Percentiles rank a stretch among this genome's conserved stretches.
Conservation (phyloP, 2,329 filamentous ascomycete genomes). For the Camptophora hylomeconis region DNA sequence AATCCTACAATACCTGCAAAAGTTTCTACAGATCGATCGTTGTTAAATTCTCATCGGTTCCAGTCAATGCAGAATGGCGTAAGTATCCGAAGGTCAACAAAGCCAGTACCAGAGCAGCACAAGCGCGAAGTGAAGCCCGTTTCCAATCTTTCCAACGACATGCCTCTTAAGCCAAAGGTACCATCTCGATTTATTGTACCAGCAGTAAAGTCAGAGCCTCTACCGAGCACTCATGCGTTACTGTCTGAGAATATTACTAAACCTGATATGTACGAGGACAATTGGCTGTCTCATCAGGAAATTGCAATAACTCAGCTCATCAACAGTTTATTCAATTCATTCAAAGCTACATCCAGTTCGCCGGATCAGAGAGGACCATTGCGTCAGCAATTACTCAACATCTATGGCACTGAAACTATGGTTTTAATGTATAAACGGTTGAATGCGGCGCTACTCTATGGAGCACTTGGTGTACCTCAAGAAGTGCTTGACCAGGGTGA, state of each 20-base stretch:
- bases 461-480: constrained; percentile 43
- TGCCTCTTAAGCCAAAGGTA: constrained; percentile 8
- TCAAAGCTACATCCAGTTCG: constrained; percentile 13
- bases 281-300: constrained; percentile 51
- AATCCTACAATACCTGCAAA: too few relatives aligned
- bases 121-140: too few relatives aligned
- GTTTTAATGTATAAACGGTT: constrained; percentile 42
- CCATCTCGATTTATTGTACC: constrained; percentile 14
- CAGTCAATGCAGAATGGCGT: too few relatives aligned
- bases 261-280: constrained; percentile 48
- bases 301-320: constrained; percentile 46
- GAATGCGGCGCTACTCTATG: constrained; percentile 45
- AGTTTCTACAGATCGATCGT: too few relatives aligned
- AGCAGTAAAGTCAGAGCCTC: constrained; percentile 5
- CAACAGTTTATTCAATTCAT: constrained; percentile 38
- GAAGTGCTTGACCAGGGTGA: constrained; percentile 30
- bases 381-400: constrained; percentile 35
- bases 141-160: too few relatives aligned
- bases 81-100: too few relatives aligned
- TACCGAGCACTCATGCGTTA: constrained; percentile 35
- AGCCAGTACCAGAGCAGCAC: too few relatives aligned
- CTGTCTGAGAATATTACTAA: constrained; percentile 41
- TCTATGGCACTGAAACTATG: constrained; percentile 42
- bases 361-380: constrained; percentile 25
- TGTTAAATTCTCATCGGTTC: too few relatives aligned